Base-by-base conservation (phyloP, 768 basidiomycete genomes). In the Hygrocybe coccinea region DNA sequence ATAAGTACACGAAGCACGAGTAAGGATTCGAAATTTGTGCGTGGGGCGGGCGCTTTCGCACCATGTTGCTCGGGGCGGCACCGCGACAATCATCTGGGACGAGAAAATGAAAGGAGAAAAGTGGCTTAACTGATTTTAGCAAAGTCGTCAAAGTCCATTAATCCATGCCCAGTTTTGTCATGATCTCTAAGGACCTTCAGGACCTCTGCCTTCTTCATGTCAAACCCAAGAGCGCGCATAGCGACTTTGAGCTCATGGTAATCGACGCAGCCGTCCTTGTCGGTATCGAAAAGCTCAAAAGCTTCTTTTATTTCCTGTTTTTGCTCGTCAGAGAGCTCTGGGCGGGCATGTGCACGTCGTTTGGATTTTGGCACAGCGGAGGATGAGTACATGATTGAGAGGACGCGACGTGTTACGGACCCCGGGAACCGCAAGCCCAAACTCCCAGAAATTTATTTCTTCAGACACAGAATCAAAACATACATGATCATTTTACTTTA, bases 241-340 rank as follows among this genome's bases (percentile, higher is more conserved):
- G 95, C 94, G 65, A 99, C 97, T 72, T 98, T 99, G 64, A 98
- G 81, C 69, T 99, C 97, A 74, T 99, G 97, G 73, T 98, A 98
- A 74, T 97, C 97, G 55, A 98, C 78, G 50, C 81, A 85, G 34
- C 91, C 91, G 66, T 99, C 97, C 77, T 97, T 97, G 80, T 99
- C 97, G 44, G 94, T 91, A 74, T 99, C 97, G 68, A 99, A 99
- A 53, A 99, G 85, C 71, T 98, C 95, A 65, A 99, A 99, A 0
- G 97, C 97, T 66, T 99, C 97, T 70, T 94, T 94, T 54, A 98
- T 95, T 72, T 99, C 97, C 64, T 93, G 90, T 64, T 90, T 90
- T 65, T 92, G 90, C 67, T 93, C 90, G 44, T 93, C 91, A 8
- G 85, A 80, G 51, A 93, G 83, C 59, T 93, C 90, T 60, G 90